Evolutionary conservation across 805 yeast species (phyloP), one percentile per base, ranked within the genome.

Genomic region (Cephaloascus fragrans): DNA sequence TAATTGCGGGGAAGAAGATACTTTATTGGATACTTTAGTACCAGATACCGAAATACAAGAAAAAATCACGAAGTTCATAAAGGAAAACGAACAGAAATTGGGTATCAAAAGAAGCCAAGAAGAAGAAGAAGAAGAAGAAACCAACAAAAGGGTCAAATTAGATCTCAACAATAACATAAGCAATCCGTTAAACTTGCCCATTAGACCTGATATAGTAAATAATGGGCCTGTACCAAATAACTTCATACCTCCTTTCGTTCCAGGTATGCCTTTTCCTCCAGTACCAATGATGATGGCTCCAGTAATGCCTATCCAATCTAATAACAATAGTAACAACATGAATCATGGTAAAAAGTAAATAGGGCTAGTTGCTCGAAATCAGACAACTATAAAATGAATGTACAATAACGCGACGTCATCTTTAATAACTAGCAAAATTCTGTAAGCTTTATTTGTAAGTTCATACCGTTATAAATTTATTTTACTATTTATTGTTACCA

Each of bases 1-100:
- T 4, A 80, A 77, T 46, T 90, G 98, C 63, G 75, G 72, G 2
- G 71, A 69, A 15, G 77, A 74, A 18, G 96, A 88, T 41, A 69
- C 85, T 1, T 77, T 77, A 44, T 66, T 90, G 37, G 98, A 90
- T 57, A 72, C 80, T 15, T 63, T 90, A 35, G 64, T 67, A 4
- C 66, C 69, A 1, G 88, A 86, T 52, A 65, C 67, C 36, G 84
- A 73, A n/a, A 64, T 77, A 53, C 73, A 73, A 40, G 56, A 60
- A 26, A 69, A 74, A 40, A 71, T 89, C 16, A 60, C 71, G 23
- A 65, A 67, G 28, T 84, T 68, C 42, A 44, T 76, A 4, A 65
- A 67, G 40, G 59, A 49, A 41, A 60, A 52, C 37, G 46, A 55
- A 35, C 38, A 46, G 18, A 59, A 56, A 46, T 50, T 63, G 38